These are phyloP conservation scores for Pharus latifolius DNA, from an alignment of 176 grass and related monocot species.

Conservation along the genomic window DNA sequence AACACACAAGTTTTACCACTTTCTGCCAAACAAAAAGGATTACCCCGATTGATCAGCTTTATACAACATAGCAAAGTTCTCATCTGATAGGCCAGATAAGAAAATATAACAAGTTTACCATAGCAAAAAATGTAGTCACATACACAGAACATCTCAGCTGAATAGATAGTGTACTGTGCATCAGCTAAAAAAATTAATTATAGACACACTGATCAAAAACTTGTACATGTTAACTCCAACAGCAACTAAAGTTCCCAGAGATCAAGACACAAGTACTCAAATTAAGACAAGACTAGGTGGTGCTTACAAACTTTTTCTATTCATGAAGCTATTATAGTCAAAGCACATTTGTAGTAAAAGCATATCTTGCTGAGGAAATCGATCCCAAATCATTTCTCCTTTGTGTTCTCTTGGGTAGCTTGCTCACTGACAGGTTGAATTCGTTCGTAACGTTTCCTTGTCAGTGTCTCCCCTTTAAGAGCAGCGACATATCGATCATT, in stretches of 20 bases:
- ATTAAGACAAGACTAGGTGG: neutral
- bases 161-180: neutral
- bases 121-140: neutral
- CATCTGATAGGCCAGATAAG: too few relatives aligned
- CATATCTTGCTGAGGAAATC: neutral
- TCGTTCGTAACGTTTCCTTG: constrained; percentile 68
- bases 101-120: neutral
- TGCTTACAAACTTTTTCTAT: neutral
- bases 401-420: constrained; percentile 19
- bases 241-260: neutral
- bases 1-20: too few relatives aligned
- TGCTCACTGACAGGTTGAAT: constrained; percentile 48
- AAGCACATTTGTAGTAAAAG: neutral
- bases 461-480: constrained; percentile 73
- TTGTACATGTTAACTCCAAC: neutral
- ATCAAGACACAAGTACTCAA: neutral
- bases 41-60: too few relatives aligned
- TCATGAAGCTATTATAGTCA: neutral
- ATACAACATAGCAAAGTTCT: too few relatives aligned
- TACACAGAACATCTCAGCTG: neutral
- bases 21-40: too few relatives aligned
- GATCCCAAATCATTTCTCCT: constrained; percentile 35
- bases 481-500: constrained; percentile 86
- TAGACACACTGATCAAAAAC: neutral
- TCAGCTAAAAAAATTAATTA: neutral